Conservation (phyloP, 2,329 filamentous ascomycete species). For the Ampelomyces quisqualis region DNA sequence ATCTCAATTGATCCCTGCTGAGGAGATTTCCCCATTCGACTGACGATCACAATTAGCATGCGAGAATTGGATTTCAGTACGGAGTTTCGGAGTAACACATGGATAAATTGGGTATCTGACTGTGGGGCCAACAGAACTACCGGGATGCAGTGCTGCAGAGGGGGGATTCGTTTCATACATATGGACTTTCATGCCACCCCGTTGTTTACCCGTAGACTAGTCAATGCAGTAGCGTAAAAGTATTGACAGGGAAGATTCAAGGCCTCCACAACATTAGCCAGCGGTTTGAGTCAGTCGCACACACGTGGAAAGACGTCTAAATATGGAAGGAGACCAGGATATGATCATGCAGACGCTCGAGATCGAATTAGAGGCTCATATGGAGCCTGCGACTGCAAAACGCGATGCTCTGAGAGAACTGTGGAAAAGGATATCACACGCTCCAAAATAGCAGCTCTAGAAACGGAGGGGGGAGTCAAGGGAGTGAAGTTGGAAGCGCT, state of each 20-base stretch:
- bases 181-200: no score
- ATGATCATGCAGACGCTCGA: constrained; percentile 19
- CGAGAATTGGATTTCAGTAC: no score
- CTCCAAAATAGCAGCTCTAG: constrained; percentile 20
- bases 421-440: constrained; percentile 28
- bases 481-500: constrained; percentile 34
- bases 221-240: constrained; percentile 25
- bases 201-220: no score
- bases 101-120: no score
- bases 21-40: not conserved
- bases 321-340: constrained; percentile 13
- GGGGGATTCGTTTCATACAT: no score
- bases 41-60: constrained; percentile 1
- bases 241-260: constrained; percentile 33
- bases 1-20: no score
- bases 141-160: constrained; percentile 1
- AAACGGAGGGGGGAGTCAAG: constrained; percentile 30
- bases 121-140: no score
- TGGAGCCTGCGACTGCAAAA: constrained; percentile 12
- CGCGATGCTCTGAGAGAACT: constrained; percentile 13
- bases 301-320: constrained; percentile 9
- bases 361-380: constrained; percentile 15
- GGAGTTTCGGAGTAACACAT: no score
- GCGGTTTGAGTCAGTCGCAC: not conserved
- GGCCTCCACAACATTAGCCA: constrained; percentile 11